Conservation (phyloP, 768 basidiomycete genomes). For the Mycena latifolia region DNA sequence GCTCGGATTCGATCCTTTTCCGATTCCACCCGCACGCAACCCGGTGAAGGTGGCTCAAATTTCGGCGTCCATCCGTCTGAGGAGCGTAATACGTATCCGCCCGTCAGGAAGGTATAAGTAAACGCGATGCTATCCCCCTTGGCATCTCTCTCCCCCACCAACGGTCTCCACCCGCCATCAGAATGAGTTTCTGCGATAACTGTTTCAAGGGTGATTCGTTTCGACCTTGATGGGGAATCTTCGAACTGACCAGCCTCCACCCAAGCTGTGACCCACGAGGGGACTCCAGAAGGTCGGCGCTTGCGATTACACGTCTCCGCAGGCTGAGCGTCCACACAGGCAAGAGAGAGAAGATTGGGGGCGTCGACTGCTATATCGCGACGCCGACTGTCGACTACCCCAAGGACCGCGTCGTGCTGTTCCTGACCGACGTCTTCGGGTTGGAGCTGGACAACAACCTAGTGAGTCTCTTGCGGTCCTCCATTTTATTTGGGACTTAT, state of each 20-base stretch:
- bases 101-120: not conserved
- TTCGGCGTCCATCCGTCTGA: not conserved
- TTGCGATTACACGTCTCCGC: not conserved
- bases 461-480: not conserved
- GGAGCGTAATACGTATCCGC: not conserved
- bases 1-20: not conserved
- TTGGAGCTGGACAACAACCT: constrained; percentile 25
- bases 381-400: constrained; percentile 52
- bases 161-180: too few relatives aligned
- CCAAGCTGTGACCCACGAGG: not conserved
- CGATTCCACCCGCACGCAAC: not conserved
- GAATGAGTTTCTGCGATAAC: constrained; percentile 66
- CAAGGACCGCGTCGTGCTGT: constrained; percentile 57
- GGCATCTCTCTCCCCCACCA: too few relatives aligned
- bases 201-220: constrained; percentile 61
- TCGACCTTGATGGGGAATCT: not conserved
- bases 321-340: constrained; percentile 47
- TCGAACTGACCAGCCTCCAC: not conserved
- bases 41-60: too few relatives aligned
- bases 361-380: constrained; percentile 55
- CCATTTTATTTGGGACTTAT: too few relatives aligned
- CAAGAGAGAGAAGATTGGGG: constrained; percentile 48
- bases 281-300: not conserved
- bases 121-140: not conserved
- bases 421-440: constrained; percentile 56